Base-by-base conservation (phyloP, 108 stramenopile genomes). In the Cyclotella sp. region DNA sequence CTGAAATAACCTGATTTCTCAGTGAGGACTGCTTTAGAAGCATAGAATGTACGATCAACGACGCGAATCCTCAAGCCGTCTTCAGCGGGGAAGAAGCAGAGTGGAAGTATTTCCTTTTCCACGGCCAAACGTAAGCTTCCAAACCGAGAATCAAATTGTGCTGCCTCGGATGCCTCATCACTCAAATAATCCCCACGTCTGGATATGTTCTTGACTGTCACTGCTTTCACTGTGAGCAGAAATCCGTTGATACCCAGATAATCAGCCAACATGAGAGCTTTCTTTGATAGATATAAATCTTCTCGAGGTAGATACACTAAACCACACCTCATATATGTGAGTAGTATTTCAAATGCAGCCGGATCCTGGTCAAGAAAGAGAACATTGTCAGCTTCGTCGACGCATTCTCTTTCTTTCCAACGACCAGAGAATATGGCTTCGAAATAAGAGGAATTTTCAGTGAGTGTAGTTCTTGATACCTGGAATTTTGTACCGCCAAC, bases 121-220 rank as follows among this genome's bases (percentile, higher is more conserved):
- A 73, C 62, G 2, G 73, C 73, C 39, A 40, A n/a, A 2, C 52
- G 62, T 9, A 53, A 18, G 39, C 63, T 64, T 8, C 63, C 63
- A 61, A 73, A 73, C 1, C 73, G 49, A n/a, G 73, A 45, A 54
- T 73, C 73, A 42, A 73, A 73, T 47, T 63, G 62, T 21, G 62
- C 46, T 34, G 63, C 73, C 52, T 73, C 62, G 0, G 62, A 63
- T 51, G 46, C 12, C 39, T 73, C 73, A 29, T 73, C 63, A 28
- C 51, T 61, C 19, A 73, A 49, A 28, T 63, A 73, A 10, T 73
- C 63, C 16, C 60, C 73, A 4, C 73, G 46, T 45, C 73, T 29
- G 0, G 61, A 73, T 22, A 73, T 73, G 45, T 70, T 73, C 46
- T 81, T 74, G n/a, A 70, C 55, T 28, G 52, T 68, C n/a, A 63